Percentiles rank a stretch among this genome's conserved stretches.
phyloP scores from a whole-genome alignment of 1,284 basidiomycete genomes.

The Exobasidium cylindrosporum region DNA sequence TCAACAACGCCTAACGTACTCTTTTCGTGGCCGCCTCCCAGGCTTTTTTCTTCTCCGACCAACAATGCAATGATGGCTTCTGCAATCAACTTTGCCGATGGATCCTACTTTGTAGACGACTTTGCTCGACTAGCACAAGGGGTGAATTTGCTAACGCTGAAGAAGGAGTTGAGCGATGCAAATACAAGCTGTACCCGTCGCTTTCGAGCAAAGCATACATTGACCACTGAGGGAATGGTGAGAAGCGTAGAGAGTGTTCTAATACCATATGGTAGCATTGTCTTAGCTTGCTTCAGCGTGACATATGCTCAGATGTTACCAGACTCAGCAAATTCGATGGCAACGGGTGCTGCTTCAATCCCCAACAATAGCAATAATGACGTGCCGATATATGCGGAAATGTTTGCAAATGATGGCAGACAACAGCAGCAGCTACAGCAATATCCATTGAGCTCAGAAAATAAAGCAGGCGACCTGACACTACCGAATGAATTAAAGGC shows the following conservation, averaged over 20 bases:
- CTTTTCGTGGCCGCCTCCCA: constrained; percentile 76
- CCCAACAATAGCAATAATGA: not conserved
- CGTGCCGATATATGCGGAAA: not conserved
- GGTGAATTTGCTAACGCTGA: constrained; percentile 58
- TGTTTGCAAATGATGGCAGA: not conserved
- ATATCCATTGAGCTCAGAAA: no score
- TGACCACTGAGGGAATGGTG: constrained; percentile 62
- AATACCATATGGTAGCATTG: constrained; percentile 79
- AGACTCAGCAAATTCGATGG: not conserved
- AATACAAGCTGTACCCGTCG: constrained; percentile 90
- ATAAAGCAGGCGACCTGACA: not conserved
- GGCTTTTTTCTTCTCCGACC: constrained; percentile 23
- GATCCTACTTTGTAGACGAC: constrained; percentile 73
- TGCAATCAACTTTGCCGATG: constrained; percentile 53
- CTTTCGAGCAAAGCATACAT: constrained; percentile 76
- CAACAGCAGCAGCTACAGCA: no score
- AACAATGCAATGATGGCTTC: not conserved
- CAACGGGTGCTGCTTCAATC: not conserved
- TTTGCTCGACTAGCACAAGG: constrained; percentile 77
- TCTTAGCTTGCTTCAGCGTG: constrained; percentile 56
- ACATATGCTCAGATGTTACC: not conserved
- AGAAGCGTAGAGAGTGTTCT: constrained; percentile 79
- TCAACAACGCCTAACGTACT: constrained; percentile 59
- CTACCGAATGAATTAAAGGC: not conserved
- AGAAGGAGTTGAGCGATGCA: constrained; percentile 53